These are phyloP conservation scores for Tetrapisispora arboricola DNA, from an alignment of 805 yeast genomes.

Conservation along the genomic window DNA sequence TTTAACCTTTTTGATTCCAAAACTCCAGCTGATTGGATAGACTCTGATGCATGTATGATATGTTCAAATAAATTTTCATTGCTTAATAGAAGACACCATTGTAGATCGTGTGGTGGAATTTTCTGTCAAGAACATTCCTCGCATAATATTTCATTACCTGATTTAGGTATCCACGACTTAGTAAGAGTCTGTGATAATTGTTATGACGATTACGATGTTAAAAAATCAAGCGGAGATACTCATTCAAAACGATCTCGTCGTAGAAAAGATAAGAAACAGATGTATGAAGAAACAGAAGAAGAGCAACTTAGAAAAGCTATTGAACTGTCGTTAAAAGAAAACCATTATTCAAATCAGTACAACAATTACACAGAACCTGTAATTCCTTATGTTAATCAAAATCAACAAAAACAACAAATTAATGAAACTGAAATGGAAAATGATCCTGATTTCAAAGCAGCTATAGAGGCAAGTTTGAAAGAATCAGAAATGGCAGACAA, in stretches of 20 bases:
- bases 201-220: conserved; percentile 45
- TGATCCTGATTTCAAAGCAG: conserved; percentile 85
- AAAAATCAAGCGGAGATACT: conserved; percentile 18
- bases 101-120: conserved; percentile 95
- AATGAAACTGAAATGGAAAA: conserved; percentile 35
- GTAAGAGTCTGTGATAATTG: conserved; percentile 94
- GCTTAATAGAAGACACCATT: conserved; percentile 88
- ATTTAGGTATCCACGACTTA: conserved; percentile 75
- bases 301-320: conserved; percentile 73
- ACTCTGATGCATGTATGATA: conserved; percentile 90
- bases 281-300: conserved; percentile 38
- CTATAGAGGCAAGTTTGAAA: conserved; percentile 80
- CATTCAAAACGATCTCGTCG: conserved; percentile 9
- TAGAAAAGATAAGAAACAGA: conserved; percentile 20
- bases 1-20: conserved; percentile 66
- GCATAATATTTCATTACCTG: conserved; percentile 59
- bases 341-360: conserved; percentile 6
- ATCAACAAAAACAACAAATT: neutral
- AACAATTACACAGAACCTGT: conserved; percentile 15
- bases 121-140: conserved; percentile 81
- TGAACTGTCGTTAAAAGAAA: conserved; percentile 62
- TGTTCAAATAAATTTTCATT: conserved; percentile 74
- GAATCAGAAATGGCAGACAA: conserved; percentile 44
- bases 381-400: conserved; percentile 16
- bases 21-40: conserved; percentile 97